These are phyloP conservation scores for Oehlia diaphana DNA, from an alignment of 192 early-diverging fungal genomes.

Conservation along the genomic window DNA sequence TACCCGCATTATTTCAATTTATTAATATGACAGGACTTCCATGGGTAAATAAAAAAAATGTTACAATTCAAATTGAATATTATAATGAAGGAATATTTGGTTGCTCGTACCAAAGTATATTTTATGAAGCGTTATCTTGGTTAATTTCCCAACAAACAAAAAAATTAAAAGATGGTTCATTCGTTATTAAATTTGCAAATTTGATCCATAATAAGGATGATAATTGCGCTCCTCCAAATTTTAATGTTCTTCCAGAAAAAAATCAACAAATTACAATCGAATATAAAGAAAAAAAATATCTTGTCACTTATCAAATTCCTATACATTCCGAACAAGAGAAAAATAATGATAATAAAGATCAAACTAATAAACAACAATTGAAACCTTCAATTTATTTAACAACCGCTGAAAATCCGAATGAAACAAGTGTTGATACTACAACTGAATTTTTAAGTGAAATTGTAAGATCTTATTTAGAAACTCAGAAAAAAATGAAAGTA, in stretches of 20 bases:
- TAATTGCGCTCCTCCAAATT: not conserved
- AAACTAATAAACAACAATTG: not conserved
- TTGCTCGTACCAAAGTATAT: not conserved
- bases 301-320: not conserved
- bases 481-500: not conserved
- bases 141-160: constrained; percentile 26
- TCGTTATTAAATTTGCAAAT: not conserved
- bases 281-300: constrained; percentile 6
- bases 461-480: constrained; percentile 2
- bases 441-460: constrained; percentile 14
- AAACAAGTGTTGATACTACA: constrained; percentile 10
- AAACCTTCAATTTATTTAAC: constrained; percentile 22
- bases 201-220: too few species aligned
- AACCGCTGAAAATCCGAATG: not conserved
- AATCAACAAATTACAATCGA: not conserved
- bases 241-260: constrained; percentile 4
- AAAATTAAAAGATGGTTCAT: not conserved
- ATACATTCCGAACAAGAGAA: not conserved
- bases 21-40: too few species aligned
- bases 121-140: constrained; percentile 26
- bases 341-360: not conserved
- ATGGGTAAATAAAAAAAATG: not conserved
- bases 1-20: not conserved
- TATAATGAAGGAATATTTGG: not conserved
- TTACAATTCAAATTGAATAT: constrained; percentile 24